Evolutionary conservation across 371 early-diverging fungal genomes (phyloP), one percentile per base, ranked within the genome.

Genomic region (Saksenaea vasiformis): DNA sequence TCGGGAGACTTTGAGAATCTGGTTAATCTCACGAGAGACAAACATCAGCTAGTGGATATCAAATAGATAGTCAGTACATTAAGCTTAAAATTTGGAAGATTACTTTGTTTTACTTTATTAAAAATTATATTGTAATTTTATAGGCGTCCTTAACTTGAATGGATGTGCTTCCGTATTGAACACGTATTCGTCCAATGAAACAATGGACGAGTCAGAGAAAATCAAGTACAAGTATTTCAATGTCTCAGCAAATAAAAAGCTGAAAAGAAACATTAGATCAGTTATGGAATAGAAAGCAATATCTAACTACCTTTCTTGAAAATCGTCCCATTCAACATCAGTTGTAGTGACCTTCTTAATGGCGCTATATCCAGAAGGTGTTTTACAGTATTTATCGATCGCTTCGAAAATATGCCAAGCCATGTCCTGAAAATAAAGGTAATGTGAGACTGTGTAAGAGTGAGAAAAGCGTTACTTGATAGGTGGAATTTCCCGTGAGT

Each of bases 141-240:
- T 47, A 9, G 51, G 51, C 8, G 22, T 5, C 22, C 22, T 19
- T 47, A 47, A 22, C 24, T 22, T 47, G 44, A 95, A 67, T 27
- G 94, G 93, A 72, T 95, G 95, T 0, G 94, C 95, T 73, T 95
- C 95, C 7, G 95, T 95, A 54, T 91, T 95, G 67, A 93, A 85
- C 10, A 95, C 94, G 71, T 87, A 95, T 74, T 92, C 67, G 69
- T 92, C 89, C 47, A 96, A 77, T 39, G 91, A 84, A 11, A 79
- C 60, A 4, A 56, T 56, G 5, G 70, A 65, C 0, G 28, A 13
- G 43, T 86, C 89, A 28, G 86, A 78, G 82, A 95, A 97, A 17
- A 97, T 76, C 38, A 96, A 74, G 68, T 94, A 97, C 47, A 97
- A 79, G 71, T 97, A 97, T 74, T 98, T 97, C 59, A 97, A 85